Percentiles rank a stretch among this genome's conserved stretches.
Evolutionary conservation across 1,139 yeast species (phyloP).

Genomic region (Suhomyces ambrosiae): DNA sequence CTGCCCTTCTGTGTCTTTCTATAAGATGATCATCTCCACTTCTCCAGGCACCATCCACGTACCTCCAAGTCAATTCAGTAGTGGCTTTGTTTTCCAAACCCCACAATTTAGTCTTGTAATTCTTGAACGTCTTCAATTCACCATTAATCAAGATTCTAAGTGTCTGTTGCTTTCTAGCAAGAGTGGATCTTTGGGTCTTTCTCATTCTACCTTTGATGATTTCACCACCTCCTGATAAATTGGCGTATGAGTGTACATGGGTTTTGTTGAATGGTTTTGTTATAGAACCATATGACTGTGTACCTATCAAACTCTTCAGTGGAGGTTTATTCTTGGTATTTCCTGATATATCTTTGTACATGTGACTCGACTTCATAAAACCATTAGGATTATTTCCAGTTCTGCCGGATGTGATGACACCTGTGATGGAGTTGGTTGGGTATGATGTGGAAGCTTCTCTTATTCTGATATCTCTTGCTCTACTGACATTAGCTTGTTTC

Average conservation of each 20-base stretch:
- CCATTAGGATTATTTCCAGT: conserved; percentile 27
- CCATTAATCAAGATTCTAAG: conserved; percentile 68
- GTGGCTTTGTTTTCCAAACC: conserved; percentile 71
- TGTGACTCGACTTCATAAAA: conserved; percentile 38
- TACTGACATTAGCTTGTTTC: conserved; percentile 37
- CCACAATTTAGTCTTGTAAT: conserved; percentile 82
- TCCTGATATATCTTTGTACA: conserved; percentile 34
- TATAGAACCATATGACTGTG: conserved; percentile 37
- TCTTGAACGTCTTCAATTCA: conserved; percentile 55
- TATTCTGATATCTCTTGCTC: conserved; percentile 47
- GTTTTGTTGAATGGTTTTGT: conserved; percentile 20
- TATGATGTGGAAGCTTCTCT: conserved; percentile 39
- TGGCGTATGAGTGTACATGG: conserved; percentile 23
- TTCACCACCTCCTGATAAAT: conserved; percentile 42
- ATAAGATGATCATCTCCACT: conserved; percentile 81
- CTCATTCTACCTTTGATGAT: conserved; percentile 68
- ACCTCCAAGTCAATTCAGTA: conserved; percentile 65
- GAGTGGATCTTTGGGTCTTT: conserved; percentile 49
- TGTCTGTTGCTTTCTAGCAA: conserved; percentile 54
- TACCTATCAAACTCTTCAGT: conserved; percentile 32
- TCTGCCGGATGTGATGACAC: conserved; percentile 15
- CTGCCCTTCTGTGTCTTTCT: conserved; percentile 46
- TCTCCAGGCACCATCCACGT: conserved; percentile 71
- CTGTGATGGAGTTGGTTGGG: conserved; percentile 24
- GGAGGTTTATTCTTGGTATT: conserved; percentile 43